Evolutionary conservation across 2,329 filamentous ascomycete species (phyloP).

Genomic region (Amylocarpus encephaloides): DNA sequence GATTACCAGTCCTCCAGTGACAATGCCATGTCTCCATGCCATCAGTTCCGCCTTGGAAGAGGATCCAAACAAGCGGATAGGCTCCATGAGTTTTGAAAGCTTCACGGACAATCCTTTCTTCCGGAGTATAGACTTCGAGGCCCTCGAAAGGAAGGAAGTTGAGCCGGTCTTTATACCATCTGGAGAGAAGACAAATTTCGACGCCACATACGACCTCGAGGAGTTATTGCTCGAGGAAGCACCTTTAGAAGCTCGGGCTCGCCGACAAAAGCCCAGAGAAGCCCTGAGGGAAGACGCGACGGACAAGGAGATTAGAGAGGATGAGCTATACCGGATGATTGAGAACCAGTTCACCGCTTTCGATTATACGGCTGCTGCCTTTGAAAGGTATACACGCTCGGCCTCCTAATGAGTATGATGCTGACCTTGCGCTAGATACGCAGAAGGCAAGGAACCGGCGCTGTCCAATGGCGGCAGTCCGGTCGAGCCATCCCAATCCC

Average conservation of each 20-base stretch:
- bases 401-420: constrained; percentile 5
- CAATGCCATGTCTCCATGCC: constrained; percentile 79
- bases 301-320: constrained; percentile 87
- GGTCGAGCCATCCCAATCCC: constrained; percentile 9
- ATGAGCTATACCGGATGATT: constrained; percentile 90
- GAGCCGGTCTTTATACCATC: constrained; percentile 89
- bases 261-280: constrained; percentile 89
- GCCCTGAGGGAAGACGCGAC: constrained; percentile 90
- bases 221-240: constrained; percentile 91
- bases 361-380: constrained; percentile 82
- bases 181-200: constrained; percentile 97
- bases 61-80: constrained; percentile 74
- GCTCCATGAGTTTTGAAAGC: constrained; percentile 72
- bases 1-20: constrained; percentile 87
- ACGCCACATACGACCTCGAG: constrained; percentile 95
- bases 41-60: constrained; percentile 78
- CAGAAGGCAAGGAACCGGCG: constrained; percentile 28
- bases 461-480: constrained; percentile 3
- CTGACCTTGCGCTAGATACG: constrained; percentile 25
- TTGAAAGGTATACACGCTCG: constrained; percentile 55
- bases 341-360: constrained; percentile 92
- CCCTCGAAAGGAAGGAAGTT: constrained; percentile 78
- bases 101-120: constrained; percentile 92
- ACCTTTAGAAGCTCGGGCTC: constrained; percentile 82
- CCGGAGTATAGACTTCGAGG: constrained; percentile 73